Evolutionary conservation across 2,329 filamentous ascomycete species (phyloP).

Genomic region (Akanthomyces lecanii): DNA sequence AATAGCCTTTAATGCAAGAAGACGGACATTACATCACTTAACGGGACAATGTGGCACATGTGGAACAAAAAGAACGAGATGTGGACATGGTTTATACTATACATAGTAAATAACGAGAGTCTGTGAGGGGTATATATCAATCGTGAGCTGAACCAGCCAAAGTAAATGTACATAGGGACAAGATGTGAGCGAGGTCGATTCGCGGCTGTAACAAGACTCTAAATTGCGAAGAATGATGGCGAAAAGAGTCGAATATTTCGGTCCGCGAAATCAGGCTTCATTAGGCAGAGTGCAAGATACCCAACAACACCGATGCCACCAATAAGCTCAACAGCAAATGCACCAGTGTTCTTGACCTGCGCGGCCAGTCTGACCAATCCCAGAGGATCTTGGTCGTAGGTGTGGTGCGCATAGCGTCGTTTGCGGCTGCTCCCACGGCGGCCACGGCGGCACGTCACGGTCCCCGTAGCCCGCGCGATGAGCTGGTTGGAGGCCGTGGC

Average conservation of each 20-base stretch:
- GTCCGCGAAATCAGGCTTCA: slow-evolving; percentile 25
- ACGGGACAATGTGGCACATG: neutral
- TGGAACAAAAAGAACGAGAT: neutral
- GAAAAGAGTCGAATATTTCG: slow-evolving; percentile 17
- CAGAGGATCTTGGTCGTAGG: slow-evolving; percentile 63
- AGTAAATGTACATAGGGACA: neutral
- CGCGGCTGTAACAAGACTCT: neutral
- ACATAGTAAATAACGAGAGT: neutral
- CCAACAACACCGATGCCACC: slow-evolving; percentile 72
- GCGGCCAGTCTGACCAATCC: slow-evolving; percentile 69
- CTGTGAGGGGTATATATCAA: slow-evolving; percentile 7
- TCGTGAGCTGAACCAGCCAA: neutral
- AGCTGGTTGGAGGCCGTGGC: neutral
- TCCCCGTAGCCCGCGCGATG: neutral
- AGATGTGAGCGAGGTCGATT: neutral
- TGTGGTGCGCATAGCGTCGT: slow-evolving; percentile 29
- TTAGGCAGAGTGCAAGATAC: slow-evolving; percentile 62
- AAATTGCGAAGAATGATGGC: slow-evolving; percentile 11
- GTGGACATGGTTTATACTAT: neutral
- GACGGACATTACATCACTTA: neutral
- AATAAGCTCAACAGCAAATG: slow-evolving; percentile 67
- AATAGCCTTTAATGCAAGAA: neutral
- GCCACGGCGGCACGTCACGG: neutral
- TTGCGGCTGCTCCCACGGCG: slow-evolving; percentile 1
- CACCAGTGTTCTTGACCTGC: slow-evolving; percentile 59